Evolutionary conservation across 495 filamentous ascomycete genomes (phyloP).

Genomic region (Lasiosphaeriaceae sp.): DNA sequence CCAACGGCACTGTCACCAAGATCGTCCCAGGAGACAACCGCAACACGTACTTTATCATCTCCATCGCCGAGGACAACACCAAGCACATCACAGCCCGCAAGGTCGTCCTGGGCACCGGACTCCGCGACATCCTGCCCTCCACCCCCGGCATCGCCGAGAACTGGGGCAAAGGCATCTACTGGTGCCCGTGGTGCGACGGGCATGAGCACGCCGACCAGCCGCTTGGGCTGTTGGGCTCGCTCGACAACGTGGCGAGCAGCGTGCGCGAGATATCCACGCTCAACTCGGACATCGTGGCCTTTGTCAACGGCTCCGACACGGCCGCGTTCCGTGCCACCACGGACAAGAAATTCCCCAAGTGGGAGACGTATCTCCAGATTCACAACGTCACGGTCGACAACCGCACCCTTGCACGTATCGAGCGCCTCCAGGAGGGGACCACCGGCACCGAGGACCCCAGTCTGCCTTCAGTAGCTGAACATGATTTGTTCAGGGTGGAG

Average conservation of each 20-base stretch:
- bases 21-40: slow-evolving; percentile 35
- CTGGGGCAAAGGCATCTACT: slow-evolving; percentile 57
- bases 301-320: slow-evolving; percentile 54
- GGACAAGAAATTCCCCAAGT: slow-evolving; percentile 30
- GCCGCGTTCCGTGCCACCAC: slow-evolving; percentile 34
- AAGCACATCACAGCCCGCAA: slow-evolving; percentile 41
- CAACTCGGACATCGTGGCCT: slow-evolving; percentile 37
- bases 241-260: slow-evolving; percentile 39
- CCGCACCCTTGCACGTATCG: slow-evolving; percentile 45
- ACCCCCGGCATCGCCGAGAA: slow-evolving; percentile 48
- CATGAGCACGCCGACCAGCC: slow-evolving; percentile 55
- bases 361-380: slow-evolving; percentile 38
- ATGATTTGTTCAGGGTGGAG: slow-evolving; percentile 52
- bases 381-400: slow-evolving; percentile 53
- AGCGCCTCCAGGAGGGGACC: slow-evolving; percentile 44
- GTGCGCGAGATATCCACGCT: slow-evolving; percentile 50
- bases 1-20: slow-evolving; percentile 48
- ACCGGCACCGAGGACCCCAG: slow-evolving; percentile 32
- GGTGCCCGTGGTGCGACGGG: slow-evolving; percentile 62
- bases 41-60: slow-evolving; percentile 43
- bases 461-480: slow-evolving; percentile 31
- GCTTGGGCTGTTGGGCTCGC: slow-evolving; percentile 46
- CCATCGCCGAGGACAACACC: not conserved
- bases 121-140: slow-evolving; percentile 49
- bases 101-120: slow-evolving; percentile 53